Conservation (phyloP, 176 grass and related monocot species). For the Tuctoria greenei region DNA sequence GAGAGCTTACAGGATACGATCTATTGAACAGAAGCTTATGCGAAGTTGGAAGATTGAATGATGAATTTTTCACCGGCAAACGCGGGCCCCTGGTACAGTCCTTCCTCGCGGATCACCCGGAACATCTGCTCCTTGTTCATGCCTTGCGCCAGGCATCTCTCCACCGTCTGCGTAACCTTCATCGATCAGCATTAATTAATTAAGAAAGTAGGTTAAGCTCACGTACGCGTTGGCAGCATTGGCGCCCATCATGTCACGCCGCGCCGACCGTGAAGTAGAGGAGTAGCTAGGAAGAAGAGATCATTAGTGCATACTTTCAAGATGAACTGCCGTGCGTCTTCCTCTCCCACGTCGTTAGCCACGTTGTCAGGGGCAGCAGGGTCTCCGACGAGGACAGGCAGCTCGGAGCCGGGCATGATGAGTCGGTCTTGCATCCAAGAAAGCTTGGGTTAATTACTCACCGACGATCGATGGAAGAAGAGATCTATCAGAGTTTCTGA, state of each 20-base stretch:
- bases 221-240: not conserved
- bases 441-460: no score
- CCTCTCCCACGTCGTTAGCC: not conserved
- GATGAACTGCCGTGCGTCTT: conserved; percentile 4
- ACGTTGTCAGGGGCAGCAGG: no score
- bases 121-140: conserved; percentile 14
- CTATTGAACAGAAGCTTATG: no score
- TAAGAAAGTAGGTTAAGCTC: not conserved
- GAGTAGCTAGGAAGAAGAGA: not conserved
- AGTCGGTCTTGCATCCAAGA: no score
- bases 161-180: not conserved
- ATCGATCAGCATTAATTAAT: not conserved
- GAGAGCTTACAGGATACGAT: no score
- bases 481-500: no score
- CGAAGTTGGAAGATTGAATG: not conserved
- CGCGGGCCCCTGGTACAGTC: not conserved
- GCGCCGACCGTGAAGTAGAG: not conserved
- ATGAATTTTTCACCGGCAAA: not conserved
- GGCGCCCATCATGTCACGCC: not conserved
- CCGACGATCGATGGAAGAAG: no score
- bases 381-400: not conserved
- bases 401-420: not conserved
- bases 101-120: not conserved
- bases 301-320: not conserved
- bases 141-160: conserved; percentile 4